Evolutionary conservation across 352 stramenopile species (phyloP), one percentile per base, ranked within the genome.

Genomic region (Globisporangium echinulatum): DNA sequence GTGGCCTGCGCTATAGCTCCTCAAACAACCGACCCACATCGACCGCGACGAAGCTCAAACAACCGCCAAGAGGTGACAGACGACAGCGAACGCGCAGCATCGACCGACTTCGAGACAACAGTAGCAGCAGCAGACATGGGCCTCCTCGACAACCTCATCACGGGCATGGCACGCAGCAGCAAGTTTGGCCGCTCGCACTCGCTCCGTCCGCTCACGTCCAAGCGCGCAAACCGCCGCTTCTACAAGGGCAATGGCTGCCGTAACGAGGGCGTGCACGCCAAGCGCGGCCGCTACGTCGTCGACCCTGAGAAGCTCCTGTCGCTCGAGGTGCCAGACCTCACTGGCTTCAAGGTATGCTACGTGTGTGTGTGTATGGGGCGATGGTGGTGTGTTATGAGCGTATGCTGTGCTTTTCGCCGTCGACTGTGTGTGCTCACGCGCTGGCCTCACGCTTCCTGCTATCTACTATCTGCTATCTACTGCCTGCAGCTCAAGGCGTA

Each of bases 181-280:
- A 94, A 94, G 71, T 94, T 94, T 66, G 82, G 85, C 33, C 69
- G 72, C 60, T 89, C 80, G 65, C 82, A 92, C 77, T 88, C 81
- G 61, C 72, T 94, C 52, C 85, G 81, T 39, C 90, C 92, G 38
- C 82, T 98, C 37, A 97, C 85, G 38, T 96, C 88, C 59, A 98
- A 98, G 79, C 86, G 89, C 49, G 93, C 87, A 38, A 92, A 96
- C 65, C 95, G 95, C 72, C 91, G 93, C 61, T 98, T 96, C 75
- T 98, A 98, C 82, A 98, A 98, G 72, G 93, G 93, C 39, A 98
- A 98, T 56, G 90, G 90, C 68, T 92, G 79, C 66, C 94, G 90
- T 37, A 97, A 96, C 65, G 90, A 98, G 66, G 93, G 93, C 51
- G 72, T 93, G 39, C 94, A 92, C 66, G 87, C 65, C 68, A 98